Conservation (phyloP, 2,329 filamentous ascomycete species). For the Phialemoniopsis sp. region DNA sequence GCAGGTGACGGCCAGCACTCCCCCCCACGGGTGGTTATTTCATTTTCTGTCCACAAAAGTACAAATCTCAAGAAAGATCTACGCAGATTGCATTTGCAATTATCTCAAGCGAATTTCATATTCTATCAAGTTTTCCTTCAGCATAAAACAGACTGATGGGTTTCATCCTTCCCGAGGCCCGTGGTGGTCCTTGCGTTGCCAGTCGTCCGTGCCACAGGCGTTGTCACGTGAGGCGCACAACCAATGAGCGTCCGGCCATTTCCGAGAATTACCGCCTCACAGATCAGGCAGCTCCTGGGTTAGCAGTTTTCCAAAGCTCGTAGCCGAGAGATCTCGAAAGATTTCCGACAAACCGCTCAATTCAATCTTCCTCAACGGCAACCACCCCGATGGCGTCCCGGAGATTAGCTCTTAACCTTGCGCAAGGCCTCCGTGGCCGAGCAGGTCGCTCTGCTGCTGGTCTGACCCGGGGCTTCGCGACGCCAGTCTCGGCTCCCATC, state of each 20-base stretch:
- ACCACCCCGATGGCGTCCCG: slow-evolving; percentile 81
- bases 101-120: too few species aligned
- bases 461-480: slow-evolving; percentile 84
- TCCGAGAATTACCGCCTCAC: slow-evolving; percentile 1
- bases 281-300: too few species aligned
- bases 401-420: slow-evolving; percentile 93
- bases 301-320: slow-evolving; percentile 33
- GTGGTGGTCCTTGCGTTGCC: too few species aligned
- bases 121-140: too few species aligned
- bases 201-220: too few species aligned
- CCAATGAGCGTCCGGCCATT: slow-evolving; percentile 2
- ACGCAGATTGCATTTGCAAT: too few species aligned
- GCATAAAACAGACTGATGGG: too few species aligned
- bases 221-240: background rate
- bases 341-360: slow-evolving; percentile 45
- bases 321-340: slow-evolving; percentile 34
- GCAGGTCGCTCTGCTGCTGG: slow-evolving; percentile 76
- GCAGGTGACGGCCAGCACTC: too few species aligned
- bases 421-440: slow-evolving; percentile 84
- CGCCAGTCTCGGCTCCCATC: slow-evolving; percentile 65
- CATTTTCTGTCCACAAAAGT: too few species aligned
- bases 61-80: too few species aligned
- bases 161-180: too few species aligned
- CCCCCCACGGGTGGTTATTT: too few species aligned
- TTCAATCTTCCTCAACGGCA: slow-evolving; percentile 27